Conservation (phyloP, 805 yeast species). For the Nakazawaea ernobii region DNA sequence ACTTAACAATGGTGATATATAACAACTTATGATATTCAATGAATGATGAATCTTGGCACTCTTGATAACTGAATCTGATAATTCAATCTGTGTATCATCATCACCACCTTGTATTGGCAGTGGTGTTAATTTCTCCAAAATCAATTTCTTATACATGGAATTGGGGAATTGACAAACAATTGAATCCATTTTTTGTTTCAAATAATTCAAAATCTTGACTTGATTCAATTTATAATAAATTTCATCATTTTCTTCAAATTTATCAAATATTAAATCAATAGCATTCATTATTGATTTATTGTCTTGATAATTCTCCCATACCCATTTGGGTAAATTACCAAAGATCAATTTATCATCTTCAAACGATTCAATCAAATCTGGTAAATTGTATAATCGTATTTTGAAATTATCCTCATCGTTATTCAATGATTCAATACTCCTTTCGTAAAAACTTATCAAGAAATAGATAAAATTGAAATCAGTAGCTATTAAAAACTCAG, state of each 20-base stretch:
- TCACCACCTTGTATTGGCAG: not conserved
- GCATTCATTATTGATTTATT: constrained; percentile 19
- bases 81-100: constrained; percentile 14
- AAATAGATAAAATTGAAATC: constrained; percentile 34
- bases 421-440: constrained; percentile 20
- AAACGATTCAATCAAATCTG: constrained; percentile 37
- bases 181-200: constrained; percentile 32
- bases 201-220: constrained; percentile 29
- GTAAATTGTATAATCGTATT: constrained; percentile 31
- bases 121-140: constrained; percentile 23
- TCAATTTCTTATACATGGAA: constrained; percentile 21
- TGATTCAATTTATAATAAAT: constrained; percentile 38
- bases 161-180: constrained; percentile 32
- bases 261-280: constrained; percentile 32
- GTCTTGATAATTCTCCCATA: constrained; percentile 19
- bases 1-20: constrained; percentile 27
- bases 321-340: constrained; percentile 25
- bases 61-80: constrained; percentile 29
- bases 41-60: constrained; percentile 34
- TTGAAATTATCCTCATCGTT: constrained; percentile 7
- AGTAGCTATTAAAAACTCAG: constrained; percentile 34
- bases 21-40: constrained; percentile 42
- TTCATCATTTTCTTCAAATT: constrained; percentile 37
- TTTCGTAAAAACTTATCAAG: constrained; percentile 30
- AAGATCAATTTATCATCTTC: constrained; percentile 19